Conservation (phyloP, 805 yeast species). For the Jamesozyma spencerorum region DNA sequence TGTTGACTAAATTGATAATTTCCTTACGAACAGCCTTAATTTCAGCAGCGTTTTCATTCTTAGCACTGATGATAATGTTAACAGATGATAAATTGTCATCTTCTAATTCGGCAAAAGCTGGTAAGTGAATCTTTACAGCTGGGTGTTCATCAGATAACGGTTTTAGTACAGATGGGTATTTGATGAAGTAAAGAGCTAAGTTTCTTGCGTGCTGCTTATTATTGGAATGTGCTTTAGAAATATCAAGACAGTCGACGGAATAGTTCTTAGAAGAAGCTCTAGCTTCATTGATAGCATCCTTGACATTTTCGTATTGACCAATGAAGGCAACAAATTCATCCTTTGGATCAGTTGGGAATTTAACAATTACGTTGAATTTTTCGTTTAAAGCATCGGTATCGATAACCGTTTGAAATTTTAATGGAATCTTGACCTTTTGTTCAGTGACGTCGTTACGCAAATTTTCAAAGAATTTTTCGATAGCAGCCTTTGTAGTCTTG, state of each 20-base stretch:
- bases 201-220: conserved; percentile 66
- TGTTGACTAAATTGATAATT: conserved; percentile 65
- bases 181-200: conserved; percentile 56
- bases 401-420: conserved; percentile 59
- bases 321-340: conserved; percentile 48
- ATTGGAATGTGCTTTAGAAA: conserved; percentile 83
- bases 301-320: conserved; percentile 53
- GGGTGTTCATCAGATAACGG: conserved; percentile 33
- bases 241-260: conserved; percentile 61
- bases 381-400: conserved; percentile 45
- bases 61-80: conserved; percentile 52
- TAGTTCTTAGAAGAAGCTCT: conserved; percentile 50
- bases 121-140: conserved; percentile 40
- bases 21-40: conserved; percentile 59
- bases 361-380: conserved; percentile 48
- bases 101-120: conserved; percentile 38
- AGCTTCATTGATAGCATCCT: conserved; percentile 54
- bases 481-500: conserved; percentile 41
- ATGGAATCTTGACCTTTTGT: conserved; percentile 57
- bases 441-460: conserved; percentile 39
- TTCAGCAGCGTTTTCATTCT: conserved; percentile 37
- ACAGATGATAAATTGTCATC: conserved; percentile 32
- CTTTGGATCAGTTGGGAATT: conserved; percentile 38
- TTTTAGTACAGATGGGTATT: conserved; percentile 38
- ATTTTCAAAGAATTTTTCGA: conserved; percentile 38